Base-by-base conservation (phyloP, 1,284 basidiomycete species). In the Cerrena zonata region DNA sequence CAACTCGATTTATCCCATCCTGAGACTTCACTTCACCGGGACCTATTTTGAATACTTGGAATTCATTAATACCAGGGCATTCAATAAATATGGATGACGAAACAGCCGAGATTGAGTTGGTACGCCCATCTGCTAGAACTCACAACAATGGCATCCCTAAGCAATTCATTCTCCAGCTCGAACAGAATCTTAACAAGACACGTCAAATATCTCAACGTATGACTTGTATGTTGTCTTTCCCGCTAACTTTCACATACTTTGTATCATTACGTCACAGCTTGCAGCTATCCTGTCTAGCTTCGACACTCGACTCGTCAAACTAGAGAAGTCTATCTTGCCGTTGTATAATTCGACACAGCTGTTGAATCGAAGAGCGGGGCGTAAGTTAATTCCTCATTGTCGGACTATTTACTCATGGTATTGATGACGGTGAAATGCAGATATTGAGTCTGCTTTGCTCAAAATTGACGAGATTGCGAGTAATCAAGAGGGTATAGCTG, bases 111-210 rank as follows among this genome's bases (percentile, higher is more conserved):
- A 86, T 87, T 46, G 85, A 87, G 68, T 76, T 87, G 59, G 84
- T 86, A 66, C 53, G 73, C 3, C 18, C 19, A 12, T n/a, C 37
- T 34, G 15, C 30, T 34, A 7, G 30, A 7, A 7, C 7, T 34
- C 30, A 7, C 10, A 47, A 40, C 21, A 34, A 27, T 47, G 5
- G 43, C 23, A 5, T 21, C 37, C 24, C 15, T 5, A 41, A 2
- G 15, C 19, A 24, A n/a, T 23, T 27, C n/a, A n/a, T n/a, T 34
- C 7, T 34, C 27, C 49, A 89, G 88, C 77, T 91, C 10, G 87
- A 91, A 69, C 88, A 91, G 67, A 90, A 91, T 64, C 73, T 91
- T 43, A 83, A 86, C 65, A 91, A 90, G 67, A 90, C 88, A 0
- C 77, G 79, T 22, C 87, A 87, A 59, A 86, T 88, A 52, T 89